Evolutionary conservation across 352 stramenopile species (phyloP).

Genomic region (Phytophthora sp.): DNA sequence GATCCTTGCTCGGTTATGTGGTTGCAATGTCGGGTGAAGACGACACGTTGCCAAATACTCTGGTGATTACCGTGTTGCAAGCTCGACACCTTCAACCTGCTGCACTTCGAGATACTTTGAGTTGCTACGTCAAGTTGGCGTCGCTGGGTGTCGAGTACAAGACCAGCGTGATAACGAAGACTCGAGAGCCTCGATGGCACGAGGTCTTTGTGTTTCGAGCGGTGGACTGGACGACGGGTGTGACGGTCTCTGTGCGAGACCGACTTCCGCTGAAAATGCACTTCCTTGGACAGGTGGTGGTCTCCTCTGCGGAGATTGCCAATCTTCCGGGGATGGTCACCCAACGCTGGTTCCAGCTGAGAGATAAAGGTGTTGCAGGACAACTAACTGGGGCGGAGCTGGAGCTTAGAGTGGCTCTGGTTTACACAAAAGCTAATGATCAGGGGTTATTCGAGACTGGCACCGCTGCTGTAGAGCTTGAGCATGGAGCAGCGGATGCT

Average conservation of each 20-base stretch:
- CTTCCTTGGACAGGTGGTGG: constrained; percentile 65
- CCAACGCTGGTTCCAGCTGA: constrained; percentile 63
- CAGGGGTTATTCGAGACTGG: constrained; percentile 29
- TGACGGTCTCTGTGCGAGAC: constrained; percentile 73
- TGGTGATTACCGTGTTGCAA: constrained; percentile 76
- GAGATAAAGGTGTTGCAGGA: constrained; percentile 46
- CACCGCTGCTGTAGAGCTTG: constrained; percentile 16
- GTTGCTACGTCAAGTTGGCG: constrained; percentile 77
- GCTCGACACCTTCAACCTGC: constrained; percentile 55
- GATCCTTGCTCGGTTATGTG: not conserved
- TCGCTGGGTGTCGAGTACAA: constrained; percentile 71
- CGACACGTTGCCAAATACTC: constrained; percentile 72
- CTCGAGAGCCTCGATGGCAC: constrained; percentile 71
- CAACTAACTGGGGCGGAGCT: constrained; percentile 54
- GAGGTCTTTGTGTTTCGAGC: constrained; percentile 80
- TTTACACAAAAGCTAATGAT: constrained; percentile 75
- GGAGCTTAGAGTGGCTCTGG: constrained; percentile 72
- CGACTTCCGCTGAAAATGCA: constrained; percentile 79
- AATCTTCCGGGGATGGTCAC: constrained; percentile 61
- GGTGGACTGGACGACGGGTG: constrained; percentile 65
- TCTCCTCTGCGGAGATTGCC: constrained; percentile 63
- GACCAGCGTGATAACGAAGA: constrained; percentile 73
- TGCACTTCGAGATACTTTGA: constrained; percentile 62
- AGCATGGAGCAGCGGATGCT: constrained; percentile 10
- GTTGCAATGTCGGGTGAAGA: constrained; percentile 16